phyloP scores from a whole-genome alignment of 208 protist species.

The Leishmania arabica region DNA sequence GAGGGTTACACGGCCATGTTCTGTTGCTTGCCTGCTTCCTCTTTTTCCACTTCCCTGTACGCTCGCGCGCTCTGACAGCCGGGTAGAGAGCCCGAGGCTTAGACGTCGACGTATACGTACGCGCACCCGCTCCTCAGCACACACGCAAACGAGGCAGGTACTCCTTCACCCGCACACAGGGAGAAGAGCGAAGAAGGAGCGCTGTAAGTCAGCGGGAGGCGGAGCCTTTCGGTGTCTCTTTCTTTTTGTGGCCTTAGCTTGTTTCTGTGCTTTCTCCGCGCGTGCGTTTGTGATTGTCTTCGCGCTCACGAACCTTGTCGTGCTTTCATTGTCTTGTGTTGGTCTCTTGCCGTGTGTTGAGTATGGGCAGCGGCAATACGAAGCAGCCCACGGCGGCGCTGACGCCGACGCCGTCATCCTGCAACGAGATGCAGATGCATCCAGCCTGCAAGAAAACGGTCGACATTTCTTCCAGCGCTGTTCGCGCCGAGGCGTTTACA shows the following conservation, averaged over 20 bases:
- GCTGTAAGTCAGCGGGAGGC: not conserved
- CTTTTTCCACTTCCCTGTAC: not conserved
- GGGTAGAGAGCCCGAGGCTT: not conserved
- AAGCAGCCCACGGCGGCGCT: not conserved
- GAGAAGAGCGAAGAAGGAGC: not conserved
- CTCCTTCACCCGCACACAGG: not conserved
- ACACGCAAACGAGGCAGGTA: not conserved
- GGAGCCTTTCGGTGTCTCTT: no score
- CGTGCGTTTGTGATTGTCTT: not conserved
- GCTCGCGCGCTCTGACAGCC: no score
- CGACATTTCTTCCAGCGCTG: not conserved
- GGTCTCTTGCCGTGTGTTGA: not conserved
- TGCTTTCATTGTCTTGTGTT: not conserved
- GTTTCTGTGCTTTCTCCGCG: not conserved
- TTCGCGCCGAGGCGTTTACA: not conserved
- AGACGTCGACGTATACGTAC: not conserved
- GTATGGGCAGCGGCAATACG: slow-evolving; percentile 1
- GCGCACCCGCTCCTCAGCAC: not conserved
- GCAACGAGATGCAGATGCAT: not conserved
- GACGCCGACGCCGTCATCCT: not conserved
- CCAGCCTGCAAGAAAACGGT: not conserved
- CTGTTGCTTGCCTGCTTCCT: not conserved
- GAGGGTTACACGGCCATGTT: not conserved
- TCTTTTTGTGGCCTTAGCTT: no score
- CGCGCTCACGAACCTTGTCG: not conserved